Percentiles rank a stretch among this genome's conserved stretches.
phyloP scores from a whole-genome alignment of 1,284 basidiomycete genomes.

The Cryptococcus sp. region DNA sequence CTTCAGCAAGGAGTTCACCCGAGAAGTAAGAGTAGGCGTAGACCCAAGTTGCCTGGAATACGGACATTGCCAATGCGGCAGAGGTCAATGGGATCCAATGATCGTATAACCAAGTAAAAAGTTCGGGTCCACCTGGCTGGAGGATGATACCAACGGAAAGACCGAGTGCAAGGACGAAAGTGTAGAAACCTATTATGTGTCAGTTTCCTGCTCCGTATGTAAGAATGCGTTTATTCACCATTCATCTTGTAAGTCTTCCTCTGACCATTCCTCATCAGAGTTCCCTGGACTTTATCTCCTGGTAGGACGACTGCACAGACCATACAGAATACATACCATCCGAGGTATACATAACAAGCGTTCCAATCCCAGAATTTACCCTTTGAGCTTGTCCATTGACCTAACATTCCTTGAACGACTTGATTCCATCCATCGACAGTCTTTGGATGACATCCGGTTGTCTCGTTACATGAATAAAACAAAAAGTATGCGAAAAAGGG shows the following conservation, averaged over 20 bases:
- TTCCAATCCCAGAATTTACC: constrained; percentile 70
- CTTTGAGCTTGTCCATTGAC: constrained; percentile 29
- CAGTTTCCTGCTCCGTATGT: neutral
- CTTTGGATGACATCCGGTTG: constrained; percentile 60
- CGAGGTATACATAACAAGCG: constrained; percentile 70
- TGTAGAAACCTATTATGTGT: constrained; percentile 66
- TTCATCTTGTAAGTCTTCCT: constrained; percentile 90
- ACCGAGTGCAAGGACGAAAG: constrained; percentile 73
- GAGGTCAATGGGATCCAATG: constrained; percentile 88
- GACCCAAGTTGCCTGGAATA: constrained; percentile 67
- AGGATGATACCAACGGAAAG: constrained; percentile 62
- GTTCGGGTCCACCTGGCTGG: constrained; percentile 63
- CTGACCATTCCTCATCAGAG: constrained; percentile 68
- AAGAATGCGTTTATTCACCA: constrained; percentile 54
- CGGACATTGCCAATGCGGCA: constrained; percentile 73
- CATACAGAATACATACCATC: constrained; percentile 86
- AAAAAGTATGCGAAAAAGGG: constrained; percentile 73
- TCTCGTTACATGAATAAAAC: constrained; percentile 79
- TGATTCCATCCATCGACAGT: constrained; percentile 12
- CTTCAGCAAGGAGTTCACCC: constrained; percentile 69
- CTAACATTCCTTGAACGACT: constrained; percentile 9
- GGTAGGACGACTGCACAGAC: constrained; percentile 79
- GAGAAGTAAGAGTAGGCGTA: constrained; percentile 68
- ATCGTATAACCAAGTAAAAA: constrained; percentile 85
- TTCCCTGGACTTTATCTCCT: constrained; percentile 78